Percentiles rank a stretch among this genome's conserved stretches.
phyloP scores from a whole-genome alignment of 1,284 basidiomycete species.

The Ustilago loliicola region DNA sequence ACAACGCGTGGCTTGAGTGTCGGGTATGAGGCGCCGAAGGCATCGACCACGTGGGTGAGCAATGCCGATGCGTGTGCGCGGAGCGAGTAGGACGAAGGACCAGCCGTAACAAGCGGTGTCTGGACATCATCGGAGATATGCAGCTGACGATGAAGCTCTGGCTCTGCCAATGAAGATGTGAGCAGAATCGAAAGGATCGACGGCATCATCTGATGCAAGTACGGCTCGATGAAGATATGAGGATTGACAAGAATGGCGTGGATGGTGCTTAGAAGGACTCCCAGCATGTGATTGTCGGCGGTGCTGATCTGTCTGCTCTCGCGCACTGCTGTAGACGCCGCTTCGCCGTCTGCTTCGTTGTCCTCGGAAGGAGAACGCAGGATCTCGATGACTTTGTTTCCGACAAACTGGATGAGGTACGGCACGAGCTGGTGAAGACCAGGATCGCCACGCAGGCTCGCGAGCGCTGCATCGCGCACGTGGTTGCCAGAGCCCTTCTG shows the following conservation, averaged over 20 bases:
- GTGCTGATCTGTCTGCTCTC: constrained; percentile 37
- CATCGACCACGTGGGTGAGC: constrained; percentile 81
- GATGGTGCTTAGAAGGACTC: constrained; percentile 62
- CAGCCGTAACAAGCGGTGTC: constrained; percentile 41
- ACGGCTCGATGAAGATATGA: constrained; percentile 91
- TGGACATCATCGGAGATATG: constrained; percentile 22
- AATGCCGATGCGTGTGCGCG: constrained; percentile 75
- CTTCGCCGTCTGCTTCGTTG: constrained; percentile 9
- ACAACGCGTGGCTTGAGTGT: constrained; percentile 88
- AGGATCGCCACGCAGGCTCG: constrained; percentile 88
- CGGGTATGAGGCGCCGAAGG: constrained; percentile 77
- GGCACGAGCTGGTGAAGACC: constrained; percentile 94
- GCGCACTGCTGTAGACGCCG: constrained; percentile 25
- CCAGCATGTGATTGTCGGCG: constrained; percentile 56
- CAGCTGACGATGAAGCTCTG: constrained; percentile 32
- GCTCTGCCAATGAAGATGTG: constrained; percentile 79
- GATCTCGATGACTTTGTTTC: constrained; percentile 75
- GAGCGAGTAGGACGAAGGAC: constrained; percentile 43
- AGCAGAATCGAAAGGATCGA: constrained; percentile 90
- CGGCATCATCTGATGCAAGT: constrained; percentile 96
- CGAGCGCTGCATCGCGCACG: constrained; percentile 81
- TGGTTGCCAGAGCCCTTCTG: constrained; percentile 61
- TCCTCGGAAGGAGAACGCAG: constrained; percentile 67
- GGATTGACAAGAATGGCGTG: constrained; percentile 74
- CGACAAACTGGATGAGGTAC: constrained; percentile 94